These are phyloP conservation scores for Tympanopsis confertula DNA, from an alignment of 2,329 filamentous ascomycete genomes.

Conservation along the genomic window DNA sequence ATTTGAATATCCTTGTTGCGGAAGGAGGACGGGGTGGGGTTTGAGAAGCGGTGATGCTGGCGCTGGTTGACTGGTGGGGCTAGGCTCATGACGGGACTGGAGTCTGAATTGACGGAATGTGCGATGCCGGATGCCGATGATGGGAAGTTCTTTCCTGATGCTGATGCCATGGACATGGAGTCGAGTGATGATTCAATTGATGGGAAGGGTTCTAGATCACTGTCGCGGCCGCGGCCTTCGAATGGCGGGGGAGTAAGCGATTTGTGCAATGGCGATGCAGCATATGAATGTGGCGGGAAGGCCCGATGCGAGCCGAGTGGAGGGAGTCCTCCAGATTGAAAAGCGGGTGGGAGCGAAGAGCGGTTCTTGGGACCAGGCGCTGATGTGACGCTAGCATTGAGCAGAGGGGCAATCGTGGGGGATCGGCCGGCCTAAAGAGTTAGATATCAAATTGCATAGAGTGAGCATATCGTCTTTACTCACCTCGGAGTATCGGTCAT, in stretches of 20 bases:
- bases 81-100: not conserved
- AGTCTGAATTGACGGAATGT: not conserved
- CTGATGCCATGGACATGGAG: not conserved
- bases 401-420: not conserved
- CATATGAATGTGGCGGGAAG: slow-evolving; percentile 46
- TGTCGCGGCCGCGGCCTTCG: slow-evolving; percentile 28
- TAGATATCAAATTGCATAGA: too few species aligned
- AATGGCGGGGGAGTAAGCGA: slow-evolving; percentile 74
- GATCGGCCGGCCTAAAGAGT: not conserved
- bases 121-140: not conserved
- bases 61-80: not conserved
- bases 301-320: slow-evolving; percentile 22
- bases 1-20: slow-evolving; percentile 72
- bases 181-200: slow-evolving; percentile 54
- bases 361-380: not conserved
- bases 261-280: slow-evolving; percentile 82
- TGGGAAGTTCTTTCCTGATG: slow-evolving; percentile 39
- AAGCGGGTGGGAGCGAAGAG: slow-evolving; percentile 38
- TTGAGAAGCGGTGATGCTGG: slow-evolving; percentile 44
- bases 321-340: slow-evolving; percentile 45
- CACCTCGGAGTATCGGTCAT: slow-evolving; percentile 84
- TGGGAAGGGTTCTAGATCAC: slow-evolving; percentile 56
- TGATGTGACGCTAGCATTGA: not conserved
- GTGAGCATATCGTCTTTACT: slow-evolving; percentile 20
- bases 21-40: slow-evolving; percentile 62